Evolutionary conservation across 495 filamentous ascomycete genomes (phyloP).

Genomic region (Aspergillus avenaceus): DNA sequence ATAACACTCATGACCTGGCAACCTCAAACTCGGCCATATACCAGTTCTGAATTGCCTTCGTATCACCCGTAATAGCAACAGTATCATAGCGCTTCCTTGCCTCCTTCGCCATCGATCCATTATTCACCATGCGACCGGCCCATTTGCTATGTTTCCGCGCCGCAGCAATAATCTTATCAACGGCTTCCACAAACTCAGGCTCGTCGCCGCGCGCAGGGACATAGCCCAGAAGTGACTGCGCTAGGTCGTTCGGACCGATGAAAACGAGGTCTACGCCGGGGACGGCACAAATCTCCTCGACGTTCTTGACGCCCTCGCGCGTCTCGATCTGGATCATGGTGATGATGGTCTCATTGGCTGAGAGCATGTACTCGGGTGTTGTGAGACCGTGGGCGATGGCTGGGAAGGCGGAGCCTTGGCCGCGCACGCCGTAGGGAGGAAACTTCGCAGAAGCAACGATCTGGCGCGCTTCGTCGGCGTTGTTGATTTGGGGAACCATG

Average conservation of each 20-base stretch:
- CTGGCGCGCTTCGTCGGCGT: constrained; percentile 59
- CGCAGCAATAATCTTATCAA: constrained; percentile 27
- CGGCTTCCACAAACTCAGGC: constrained; percentile 27
- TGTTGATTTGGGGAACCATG: constrained; percentile 63
- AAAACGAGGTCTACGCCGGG: constrained; percentile 47
- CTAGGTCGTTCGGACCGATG: constrained; percentile 60
- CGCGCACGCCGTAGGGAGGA: constrained; percentile 23
- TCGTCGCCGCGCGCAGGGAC: constrained; percentile 26
- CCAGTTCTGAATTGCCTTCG: constrained; percentile 34
- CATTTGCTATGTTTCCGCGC: constrained; percentile 31
- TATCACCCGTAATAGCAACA: constrained; percentile 30
- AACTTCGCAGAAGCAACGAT: constrained; percentile 51
- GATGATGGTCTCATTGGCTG: constrained; percentile 70
- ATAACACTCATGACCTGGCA: constrained; percentile 20
- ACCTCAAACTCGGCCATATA: constrained; percentile 29
- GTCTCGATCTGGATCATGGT: constrained; percentile 88
- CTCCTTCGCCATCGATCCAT: constrained; percentile 24
- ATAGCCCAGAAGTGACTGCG: constrained; percentile 21
- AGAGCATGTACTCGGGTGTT: constrained; percentile 54
- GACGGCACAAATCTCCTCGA: constrained; percentile 17
- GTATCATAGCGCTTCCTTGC: constrained; percentile 25
- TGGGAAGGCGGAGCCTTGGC: constrained; percentile 27
- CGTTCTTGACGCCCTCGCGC: constrained; percentile 59
- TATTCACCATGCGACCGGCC: constrained; percentile 27
- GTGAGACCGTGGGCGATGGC: constrained; percentile 20